Base-by-base conservation (phyloP, 306 rosid species). In the Cucurbita moschata region DNA sequence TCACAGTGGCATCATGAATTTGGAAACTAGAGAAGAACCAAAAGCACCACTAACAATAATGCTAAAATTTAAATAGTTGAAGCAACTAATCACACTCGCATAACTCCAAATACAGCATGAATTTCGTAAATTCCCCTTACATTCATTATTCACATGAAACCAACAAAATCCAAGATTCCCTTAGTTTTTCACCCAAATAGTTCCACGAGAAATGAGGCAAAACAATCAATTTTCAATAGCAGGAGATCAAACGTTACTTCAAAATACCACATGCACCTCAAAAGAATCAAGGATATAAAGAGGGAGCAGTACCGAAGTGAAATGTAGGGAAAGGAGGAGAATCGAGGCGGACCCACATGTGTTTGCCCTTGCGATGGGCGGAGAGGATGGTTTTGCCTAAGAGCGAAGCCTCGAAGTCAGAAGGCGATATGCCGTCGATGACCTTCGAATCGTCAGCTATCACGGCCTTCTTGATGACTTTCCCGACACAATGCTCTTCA, bases 291-390 rank as follows among this genome's bases (percentile, higher is more conserved):
- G 65, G 30, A 15, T 16, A 44, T 10, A 2, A 9, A 30, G 50
- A 47, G 58, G 43, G 18, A 47, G 11, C 37, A 5, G 8, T 69
- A 93, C 97, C 98, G 63, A 93, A 93, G 84, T 93, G 97, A 82
- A 93, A 93, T 39, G 97, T 84, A 71, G 98, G 98, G 74, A 93
- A 90, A 8, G 98, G 98, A 39, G 97, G 96, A 3, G 96, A 88
- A 76, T 90, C 90, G 7, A 93, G 96, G 39, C 79, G 82, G 59
- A 93, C 96, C 98, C 98, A 92, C 79, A 90, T 81, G 77, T 90
- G 91, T 84, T 90, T 93, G 12, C 98, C 98, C 92, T 90, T 93
- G 44, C 98, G 96, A 56, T 82, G 86, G 49, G 93, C 92, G 1
- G 97, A 81, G 60, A 93, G 80, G 30, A 93, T 77, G 75, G 86